Evolutionary conservation across 2,329 filamentous ascomycete species (phyloP), one percentile per base, ranked within the genome.

Genomic region (Fusarium subglutinans): DNA sequence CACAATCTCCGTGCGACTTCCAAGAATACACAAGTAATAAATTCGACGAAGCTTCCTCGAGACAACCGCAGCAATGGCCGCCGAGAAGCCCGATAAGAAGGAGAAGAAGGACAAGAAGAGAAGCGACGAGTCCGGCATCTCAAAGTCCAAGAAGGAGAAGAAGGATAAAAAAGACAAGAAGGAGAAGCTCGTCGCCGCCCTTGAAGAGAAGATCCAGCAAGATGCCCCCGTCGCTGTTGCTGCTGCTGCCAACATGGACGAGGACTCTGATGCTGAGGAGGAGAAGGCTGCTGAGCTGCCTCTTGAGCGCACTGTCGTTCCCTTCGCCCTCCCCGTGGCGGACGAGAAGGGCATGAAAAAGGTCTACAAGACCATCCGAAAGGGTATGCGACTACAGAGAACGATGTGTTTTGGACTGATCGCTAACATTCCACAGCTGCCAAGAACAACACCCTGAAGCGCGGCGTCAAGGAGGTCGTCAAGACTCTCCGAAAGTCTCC

Each of bases 401-500:
- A 57, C 48, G 24, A 44, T 17, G 18, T 15, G 44, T 41, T 24
- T 45, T 18, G 54, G 43, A 28, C 54, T 58, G n/a, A 55, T n/a
- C 37, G 55, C 77, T 73, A 72, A 78, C 57, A 69, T 45, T 61
- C 30, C 33, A 66, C 84, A 98, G 96, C 96, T 78, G 95, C 96
- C 79, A 98, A 97, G 86, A 91, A 94, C 86, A 97, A 97, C 86
- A 93, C 94, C 68, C 93, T 99, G 81, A 97, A 98, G 87, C 95
- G 96, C 81, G 96, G 96, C 81, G 96, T 99, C 76, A 99, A 99
- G 86, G 96, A 99, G 87, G 96, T 98, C 81, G 95, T 98, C 86
- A 99, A 99, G 87, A 93, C 95, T 40, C 93, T 99, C 79, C 95
- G 96, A 87, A 98, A 98, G 87, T 96, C 94, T 20, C 89, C 93